Evolutionary conservation across 2,329 filamentous ascomycete genomes (phyloP).

Genomic region (Exophiala xenobiotica): DNA sequence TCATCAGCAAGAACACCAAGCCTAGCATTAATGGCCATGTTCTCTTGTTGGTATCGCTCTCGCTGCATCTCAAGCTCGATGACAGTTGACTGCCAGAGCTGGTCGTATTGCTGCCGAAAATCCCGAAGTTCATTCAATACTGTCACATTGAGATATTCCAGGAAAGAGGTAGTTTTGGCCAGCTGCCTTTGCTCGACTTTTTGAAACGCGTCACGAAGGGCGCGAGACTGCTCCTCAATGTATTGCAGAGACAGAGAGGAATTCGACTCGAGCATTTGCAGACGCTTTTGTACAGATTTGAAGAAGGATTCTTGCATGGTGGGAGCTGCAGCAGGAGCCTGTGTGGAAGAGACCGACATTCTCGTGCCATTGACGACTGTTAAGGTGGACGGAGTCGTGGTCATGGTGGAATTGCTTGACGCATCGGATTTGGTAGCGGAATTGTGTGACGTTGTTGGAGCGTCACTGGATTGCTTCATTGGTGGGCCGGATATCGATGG

Average conservation of each 20-base stretch:
- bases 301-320: conserved; percentile 97
- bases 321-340: conserved; percentile 61
- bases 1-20: conserved; percentile 92
- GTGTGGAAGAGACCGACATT: conserved; percentile 42
- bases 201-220: conserved; percentile 81
- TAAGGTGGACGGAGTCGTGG: conserved; percentile 9
- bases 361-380: conserved; percentile 19
- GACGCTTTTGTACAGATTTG: conserved; percentile 89
- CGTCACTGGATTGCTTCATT: neutral
- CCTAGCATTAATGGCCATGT: conserved; percentile 75
- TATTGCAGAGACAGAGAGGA: conserved; percentile 91
- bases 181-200: conserved; percentile 86
- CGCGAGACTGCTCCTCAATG: conserved; percentile 91
- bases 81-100: conserved; percentile 94
- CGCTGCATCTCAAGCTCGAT: conserved; percentile 87
- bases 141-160: conserved; percentile 81
- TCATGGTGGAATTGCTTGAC: conserved; percentile 3
- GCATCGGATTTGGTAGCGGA: conserved; percentile 8
- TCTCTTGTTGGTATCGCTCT: conserved; percentile 78
- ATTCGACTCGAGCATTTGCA: conserved; percentile 88
- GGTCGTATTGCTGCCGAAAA: conserved; percentile 84
- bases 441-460: neutral
- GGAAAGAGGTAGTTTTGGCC: conserved; percentile 75
- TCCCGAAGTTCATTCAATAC: conserved; percentile 77
- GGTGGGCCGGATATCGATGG: neutral